Conservation (phyloP, 306 rosid genomes). For the Prunus salicina region DNA sequence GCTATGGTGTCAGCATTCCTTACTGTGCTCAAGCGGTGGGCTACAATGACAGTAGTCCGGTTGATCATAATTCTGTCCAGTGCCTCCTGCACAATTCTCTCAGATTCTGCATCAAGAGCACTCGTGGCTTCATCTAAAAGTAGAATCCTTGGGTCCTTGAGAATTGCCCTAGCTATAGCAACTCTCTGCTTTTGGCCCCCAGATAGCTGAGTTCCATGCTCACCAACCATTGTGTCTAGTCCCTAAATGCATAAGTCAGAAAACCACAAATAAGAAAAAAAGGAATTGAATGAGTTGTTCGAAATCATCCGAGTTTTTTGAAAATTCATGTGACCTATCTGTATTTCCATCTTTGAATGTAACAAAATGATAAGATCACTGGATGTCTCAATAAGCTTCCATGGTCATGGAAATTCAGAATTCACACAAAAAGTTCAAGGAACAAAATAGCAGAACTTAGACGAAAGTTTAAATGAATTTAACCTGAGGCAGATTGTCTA, state of each 20-base stretch:
- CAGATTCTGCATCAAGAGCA: constrained; percentile 74
- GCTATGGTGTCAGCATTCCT: constrained; percentile 56
- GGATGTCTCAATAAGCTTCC: too few relatives aligned
- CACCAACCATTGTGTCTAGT: constrained; percentile 72
- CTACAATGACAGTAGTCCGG: constrained; percentile 66
- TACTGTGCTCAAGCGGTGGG: constrained; percentile 67
- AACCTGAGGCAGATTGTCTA: constrained; percentile 71
- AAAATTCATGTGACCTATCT: too few relatives aligned
- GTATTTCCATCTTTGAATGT: too few relatives aligned
- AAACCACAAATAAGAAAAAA: not conserved
- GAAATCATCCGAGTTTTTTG: too few relatives aligned
- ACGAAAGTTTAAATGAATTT: not conserved
- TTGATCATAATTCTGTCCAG: constrained; percentile 58
- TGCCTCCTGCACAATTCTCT: constrained; percentile 64
- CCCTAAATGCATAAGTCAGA: constrained; percentile 27
- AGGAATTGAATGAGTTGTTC: not conserved
- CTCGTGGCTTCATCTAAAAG: constrained; percentile 76
- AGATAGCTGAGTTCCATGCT: constrained; percentile 74
- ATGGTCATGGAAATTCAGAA: too few relatives aligned
- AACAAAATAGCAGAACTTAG: not conserved
- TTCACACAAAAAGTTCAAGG: not conserved
- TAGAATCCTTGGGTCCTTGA: constrained; percentile 64
- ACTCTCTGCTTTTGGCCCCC: constrained; percentile 56
- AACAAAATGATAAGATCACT: too few relatives aligned
- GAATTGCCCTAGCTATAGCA: constrained; percentile 68